These are phyloP conservation scores for Durio zibethinus DNA, from an alignment of 345 rosid species.

Conservation along the genomic window DNA sequence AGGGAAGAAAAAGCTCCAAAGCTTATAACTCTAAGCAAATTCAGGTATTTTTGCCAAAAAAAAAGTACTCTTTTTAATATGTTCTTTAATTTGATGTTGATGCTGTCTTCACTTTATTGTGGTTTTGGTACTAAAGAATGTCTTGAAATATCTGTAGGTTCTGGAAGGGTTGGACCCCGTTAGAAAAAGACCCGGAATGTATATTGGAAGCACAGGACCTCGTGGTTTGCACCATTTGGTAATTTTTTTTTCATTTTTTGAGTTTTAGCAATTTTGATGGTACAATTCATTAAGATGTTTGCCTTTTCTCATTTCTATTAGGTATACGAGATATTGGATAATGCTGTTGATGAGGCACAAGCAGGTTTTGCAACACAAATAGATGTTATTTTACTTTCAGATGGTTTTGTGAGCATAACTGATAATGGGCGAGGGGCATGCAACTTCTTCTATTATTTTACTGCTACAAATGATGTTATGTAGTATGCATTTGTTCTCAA, in stretches of 20 bases:
- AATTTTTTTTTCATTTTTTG: constrained; percentile 10
- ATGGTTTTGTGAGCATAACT: constrained; percentile 80
- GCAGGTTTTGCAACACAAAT: constrained; percentile 86
- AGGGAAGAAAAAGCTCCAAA: constrained; percentile 51
- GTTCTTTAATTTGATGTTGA: background rate
- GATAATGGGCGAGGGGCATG: constrained; percentile 99
- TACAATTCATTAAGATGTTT: background rate
- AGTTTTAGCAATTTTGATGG: background rate
- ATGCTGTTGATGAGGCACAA: constrained; percentile 98
- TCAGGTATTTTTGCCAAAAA: constrained; percentile 43
- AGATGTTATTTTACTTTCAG: constrained; percentile 59
- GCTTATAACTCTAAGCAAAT: constrained; percentile 86
- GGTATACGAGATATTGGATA: constrained; percentile 98
- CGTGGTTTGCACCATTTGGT: constrained; percentile 99
- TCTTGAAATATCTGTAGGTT: constrained; percentile 47
- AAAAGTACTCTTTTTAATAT: background rate
- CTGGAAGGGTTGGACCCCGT: constrained; percentile 97
- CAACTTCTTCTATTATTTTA: constrained; percentile 3
- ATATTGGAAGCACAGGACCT: constrained; percentile 94
- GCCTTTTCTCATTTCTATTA: constrained; percentile 25
- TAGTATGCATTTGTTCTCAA: background rate
- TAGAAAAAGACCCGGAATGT: constrained; percentile 98
- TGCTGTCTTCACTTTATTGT: background rate
- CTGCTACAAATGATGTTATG: background rate
- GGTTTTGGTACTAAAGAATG: background rate